Evolutionary conservation across 352 stramenopile species (phyloP).

Genomic region (Phytopythium vexans): DNA sequence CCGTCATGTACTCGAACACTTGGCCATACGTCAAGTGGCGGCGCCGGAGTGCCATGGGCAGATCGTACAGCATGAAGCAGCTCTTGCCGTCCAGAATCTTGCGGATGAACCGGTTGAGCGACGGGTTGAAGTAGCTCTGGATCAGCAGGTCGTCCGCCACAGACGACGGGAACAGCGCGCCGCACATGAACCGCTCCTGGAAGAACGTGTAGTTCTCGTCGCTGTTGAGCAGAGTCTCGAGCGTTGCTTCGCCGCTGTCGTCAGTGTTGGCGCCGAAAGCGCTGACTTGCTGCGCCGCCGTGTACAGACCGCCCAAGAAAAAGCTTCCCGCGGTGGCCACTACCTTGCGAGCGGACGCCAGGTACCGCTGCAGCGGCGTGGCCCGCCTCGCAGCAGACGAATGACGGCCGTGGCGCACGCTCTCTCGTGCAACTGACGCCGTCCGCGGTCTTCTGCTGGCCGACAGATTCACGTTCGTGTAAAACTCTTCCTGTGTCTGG

Average conservation of each 20-base stretch:
- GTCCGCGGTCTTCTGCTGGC: conserved; percentile 1
- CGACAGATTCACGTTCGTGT: neutral
- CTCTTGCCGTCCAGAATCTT: conserved; percentile 83
- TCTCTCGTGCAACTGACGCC: conserved; percentile 17
- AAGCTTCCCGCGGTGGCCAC: conserved; percentile 39
- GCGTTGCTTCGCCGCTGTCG: conserved; percentile 2
- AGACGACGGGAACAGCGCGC: conserved; percentile 74
- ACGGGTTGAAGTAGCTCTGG: conserved; percentile 87
- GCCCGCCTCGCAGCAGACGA: conserved; percentile 32
- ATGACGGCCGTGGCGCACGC: conserved; percentile 13
- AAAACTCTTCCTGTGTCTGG: conserved; percentile 10
- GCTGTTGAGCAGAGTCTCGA: conserved; percentile 33
- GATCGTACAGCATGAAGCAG: conserved; percentile 81
- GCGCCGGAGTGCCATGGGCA: conserved; percentile 53
- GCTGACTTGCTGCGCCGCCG: conserved; percentile 46
- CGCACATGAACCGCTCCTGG: conserved; percentile 83
- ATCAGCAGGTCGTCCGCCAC: conserved; percentile 81
- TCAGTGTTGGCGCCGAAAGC: conserved; percentile 22
- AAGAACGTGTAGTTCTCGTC: conserved; percentile 81
- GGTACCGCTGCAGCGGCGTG: conserved; percentile 43
- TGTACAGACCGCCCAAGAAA: conserved; percentile 63
- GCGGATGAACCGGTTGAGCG: conserved; percentile 79
- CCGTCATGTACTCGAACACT: conserved; percentile 78
- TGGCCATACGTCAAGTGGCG: conserved; percentile 57
- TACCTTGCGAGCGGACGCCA: neutral